Percentiles rank a stretch among this genome's conserved stretches.
phyloP scores from a whole-genome alignment of 1,139 yeast genomes.

The Hansenula anomala region DNA sequence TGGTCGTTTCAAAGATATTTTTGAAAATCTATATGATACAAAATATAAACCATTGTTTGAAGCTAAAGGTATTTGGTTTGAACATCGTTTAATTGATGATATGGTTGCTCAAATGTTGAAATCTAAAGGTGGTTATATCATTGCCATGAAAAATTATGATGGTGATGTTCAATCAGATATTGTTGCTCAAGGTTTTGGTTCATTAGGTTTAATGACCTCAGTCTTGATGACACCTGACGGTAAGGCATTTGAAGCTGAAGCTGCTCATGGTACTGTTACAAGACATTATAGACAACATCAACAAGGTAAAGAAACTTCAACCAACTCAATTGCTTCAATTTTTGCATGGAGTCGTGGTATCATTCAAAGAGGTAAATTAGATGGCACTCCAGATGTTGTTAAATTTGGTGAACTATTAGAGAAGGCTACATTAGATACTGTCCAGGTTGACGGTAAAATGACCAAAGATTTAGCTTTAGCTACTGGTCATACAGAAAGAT shows the following conservation, averaged over 20 bases:
- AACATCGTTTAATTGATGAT: conserved; percentile 79
- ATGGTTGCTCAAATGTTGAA: conserved; percentile 90
- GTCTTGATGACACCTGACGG: conserved; percentile 85
- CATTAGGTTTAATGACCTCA: conserved; percentile 80
- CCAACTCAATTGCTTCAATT: conserved; percentile 80
- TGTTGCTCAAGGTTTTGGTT: conserved; percentile 85
- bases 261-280: conserved; percentile 86
- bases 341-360: conserved; percentile 88
- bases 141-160: conserved; percentile 82
- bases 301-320: conserved; percentile 79
- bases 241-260: conserved; percentile 76
- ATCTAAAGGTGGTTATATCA: conserved; percentile 77
- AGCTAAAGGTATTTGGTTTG: conserved; percentile 67
- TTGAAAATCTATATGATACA: conserved; percentile 58
- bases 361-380: conserved; percentile 75
- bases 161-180: conserved; percentile 86
- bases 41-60: conserved; percentile 57
- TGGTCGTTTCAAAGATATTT: conserved; percentile 77
- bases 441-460: conserved; percentile 70
- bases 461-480: conserved; percentile 81
- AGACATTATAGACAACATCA: conserved; percentile 84
- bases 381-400: conserved; percentile 65
- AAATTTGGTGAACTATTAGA: conserved; percentile 64
- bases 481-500: conserved; percentile 60
- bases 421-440: conserved; percentile 67